Conservation (phyloP, 345 rosid species). For the Eucalyptus dawsonii region DNA sequence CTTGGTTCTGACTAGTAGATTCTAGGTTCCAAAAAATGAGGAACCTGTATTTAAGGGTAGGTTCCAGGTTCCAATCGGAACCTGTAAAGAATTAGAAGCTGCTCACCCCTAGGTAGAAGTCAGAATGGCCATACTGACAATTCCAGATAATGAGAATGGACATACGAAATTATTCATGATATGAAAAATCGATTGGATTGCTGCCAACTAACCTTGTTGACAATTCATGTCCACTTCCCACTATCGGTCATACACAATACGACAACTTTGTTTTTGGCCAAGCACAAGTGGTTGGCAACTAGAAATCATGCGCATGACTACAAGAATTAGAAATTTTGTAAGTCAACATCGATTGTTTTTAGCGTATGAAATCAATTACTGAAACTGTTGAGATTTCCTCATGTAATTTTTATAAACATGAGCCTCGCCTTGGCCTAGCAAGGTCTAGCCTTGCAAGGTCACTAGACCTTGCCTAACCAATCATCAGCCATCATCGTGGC, state of each 20-base stretch:
- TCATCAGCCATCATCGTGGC: fast-evolving
- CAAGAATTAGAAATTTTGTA: not conserved
- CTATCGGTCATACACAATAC: not conserved
- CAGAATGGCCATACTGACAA: fast-evolving
- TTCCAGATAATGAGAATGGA: not conserved
- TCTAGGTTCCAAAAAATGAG: too few relatives aligned
- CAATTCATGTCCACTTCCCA: not conserved
- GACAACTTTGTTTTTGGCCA: not conserved
- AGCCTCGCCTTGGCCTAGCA: not conserved
- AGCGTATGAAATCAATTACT: not conserved
- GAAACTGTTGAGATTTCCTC: not conserved
- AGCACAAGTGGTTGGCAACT: not conserved
- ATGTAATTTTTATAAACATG: not conserved
- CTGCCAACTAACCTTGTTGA: not conserved
- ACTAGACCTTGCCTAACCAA: too few relatives aligned
- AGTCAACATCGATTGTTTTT: not conserved
- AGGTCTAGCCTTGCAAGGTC: too few relatives aligned
- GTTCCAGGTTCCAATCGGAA: fast-evolving
- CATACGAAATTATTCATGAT: not conserved
- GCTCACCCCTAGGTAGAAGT: too few relatives aligned
- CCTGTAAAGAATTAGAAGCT: fast-evolving
- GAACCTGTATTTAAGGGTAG: fast-evolving
- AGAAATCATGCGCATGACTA: not conserved
- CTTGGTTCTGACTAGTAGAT: fast-evolving
- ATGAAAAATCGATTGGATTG: not conserved